Evolutionary conservation across 2,329 filamentous ascomycete genomes (phyloP).

Genomic region (Penicillium decumbens): DNA sequence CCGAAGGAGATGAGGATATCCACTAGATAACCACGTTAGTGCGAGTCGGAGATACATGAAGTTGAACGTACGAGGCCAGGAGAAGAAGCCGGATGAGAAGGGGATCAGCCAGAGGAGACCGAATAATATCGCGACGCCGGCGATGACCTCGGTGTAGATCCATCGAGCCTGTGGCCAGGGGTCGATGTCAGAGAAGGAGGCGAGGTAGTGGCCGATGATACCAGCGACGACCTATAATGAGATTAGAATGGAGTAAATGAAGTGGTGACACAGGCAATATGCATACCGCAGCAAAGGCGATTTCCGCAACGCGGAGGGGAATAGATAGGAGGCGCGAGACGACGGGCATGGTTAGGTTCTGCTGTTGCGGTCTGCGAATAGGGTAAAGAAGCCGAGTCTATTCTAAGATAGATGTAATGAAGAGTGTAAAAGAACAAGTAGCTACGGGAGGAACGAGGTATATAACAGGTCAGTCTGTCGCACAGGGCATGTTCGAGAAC

Average conservation of each 20-base stretch:
- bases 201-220: slow-evolving; percentile 63
- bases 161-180: slow-evolving; percentile 59
- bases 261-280: background rate
- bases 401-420: background rate
- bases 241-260: background rate
- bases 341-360: slow-evolving; percentile 43
- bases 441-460: slow-evolving; percentile 3
- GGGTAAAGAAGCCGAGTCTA: background rate
- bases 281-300: slow-evolving; percentile 63
- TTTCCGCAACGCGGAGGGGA: slow-evolving; percentile 57
- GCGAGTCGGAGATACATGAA: background rate
- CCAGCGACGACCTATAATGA: slow-evolving; percentile 55
- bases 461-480: slow-evolving; percentile 15
- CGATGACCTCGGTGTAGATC: slow-evolving; percentile 71
- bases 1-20: slow-evolving; percentile 64
- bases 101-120: slow-evolving; percentile 68
- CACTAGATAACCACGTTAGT: slow-evolving; percentile 33
- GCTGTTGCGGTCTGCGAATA: background rate
- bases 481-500: slow-evolving; percentile 12
- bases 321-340: slow-evolving; percentile 54
- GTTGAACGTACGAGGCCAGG: slow-evolving; percentile 54
- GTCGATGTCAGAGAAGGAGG: slow-evolving; percentile 44
- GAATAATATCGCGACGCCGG: slow-evolving; percentile 64
- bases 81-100: slow-evolving; percentile 61
- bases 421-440: background rate